Conservation (phyloP, 176 grass and related monocot species). For the Chloris gayana region DNA sequence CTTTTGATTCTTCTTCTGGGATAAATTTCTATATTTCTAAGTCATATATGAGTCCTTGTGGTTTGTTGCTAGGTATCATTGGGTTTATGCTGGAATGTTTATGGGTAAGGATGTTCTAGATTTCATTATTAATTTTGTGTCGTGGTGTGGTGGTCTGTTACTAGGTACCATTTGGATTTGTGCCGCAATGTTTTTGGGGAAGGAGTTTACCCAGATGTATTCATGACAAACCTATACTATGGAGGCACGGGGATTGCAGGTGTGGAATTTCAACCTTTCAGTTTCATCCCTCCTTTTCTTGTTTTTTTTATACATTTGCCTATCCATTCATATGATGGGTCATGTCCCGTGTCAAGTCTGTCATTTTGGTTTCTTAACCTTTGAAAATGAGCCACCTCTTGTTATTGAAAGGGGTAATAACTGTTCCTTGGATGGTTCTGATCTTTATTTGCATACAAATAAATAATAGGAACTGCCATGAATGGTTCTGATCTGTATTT, state of each 20-base stretch:
- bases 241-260: constrained; percentile 91
- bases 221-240: constrained; percentile 95
- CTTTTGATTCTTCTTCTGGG: constrained; percentile 7
- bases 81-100: constrained; percentile 82
- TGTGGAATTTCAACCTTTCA: constrained; percentile 22
- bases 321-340: not conserved
- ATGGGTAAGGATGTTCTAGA: constrained; percentile 58
- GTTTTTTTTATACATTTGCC: not conserved
- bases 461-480: not conserved
- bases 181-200: constrained; percentile 94
- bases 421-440: not conserved
- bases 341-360: not conserved
- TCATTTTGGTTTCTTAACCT: constrained; percentile 24
- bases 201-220: constrained; percentile 88
- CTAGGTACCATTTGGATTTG: constrained; percentile 93
- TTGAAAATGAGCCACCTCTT: not conserved
- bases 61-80: constrained; percentile 77
- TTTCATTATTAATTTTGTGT: constrained; percentile 1
- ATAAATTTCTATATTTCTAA: not conserved
- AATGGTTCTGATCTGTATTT: not conserved
- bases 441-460: not conserved
- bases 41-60: constrained; percentile 17
- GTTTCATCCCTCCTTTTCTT: constrained; percentile 8
- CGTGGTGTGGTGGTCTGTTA: constrained; percentile 36
- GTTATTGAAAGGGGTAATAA: not conserved